These are phyloP conservation scores for Teratosphaeria nubilosa DNA, from an alignment of 2,329 filamentous ascomycete species.

Conservation along the genomic window DNA sequence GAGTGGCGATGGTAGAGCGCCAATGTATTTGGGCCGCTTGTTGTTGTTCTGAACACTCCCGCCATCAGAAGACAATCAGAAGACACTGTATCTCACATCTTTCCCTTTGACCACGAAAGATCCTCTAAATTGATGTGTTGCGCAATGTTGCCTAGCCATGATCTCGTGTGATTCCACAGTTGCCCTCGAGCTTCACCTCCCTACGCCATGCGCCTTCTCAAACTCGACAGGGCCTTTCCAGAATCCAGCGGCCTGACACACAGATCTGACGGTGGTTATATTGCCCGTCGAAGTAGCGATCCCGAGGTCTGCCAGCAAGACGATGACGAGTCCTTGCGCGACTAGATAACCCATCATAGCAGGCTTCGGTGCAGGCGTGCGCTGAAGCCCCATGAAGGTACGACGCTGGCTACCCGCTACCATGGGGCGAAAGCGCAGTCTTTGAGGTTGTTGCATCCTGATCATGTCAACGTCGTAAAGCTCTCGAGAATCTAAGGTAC, in stretches of 20 bases:
- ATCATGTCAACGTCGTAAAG: neutral
- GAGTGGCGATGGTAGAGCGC: too few relatives aligned
- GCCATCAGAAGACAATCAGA: too few relatives aligned
- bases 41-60: too few relatives aligned
- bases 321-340: slow-evolving; percentile 23
- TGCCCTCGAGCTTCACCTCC: neutral
- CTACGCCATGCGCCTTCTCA: neutral
- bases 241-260: slow-evolving; percentile 20
- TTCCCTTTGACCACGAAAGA: slow-evolving; percentile 12
- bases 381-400: slow-evolving; percentile 22
- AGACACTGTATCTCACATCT: too few relatives aligned
- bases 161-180: neutral
- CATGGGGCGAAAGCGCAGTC: neutral
- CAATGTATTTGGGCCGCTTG: too few relatives aligned
- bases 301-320: slow-evolving; percentile 21
- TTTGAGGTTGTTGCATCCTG: neutral
- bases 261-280: slow-evolving; percentile 14
- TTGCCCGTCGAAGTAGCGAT: slow-evolving; percentile 14
- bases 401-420: slow-evolving; percentile 11
- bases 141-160: neutral
- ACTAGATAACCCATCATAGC: slow-evolving; percentile 24
- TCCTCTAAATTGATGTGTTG: neutral
- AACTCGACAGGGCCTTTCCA: slow-evolving; percentile 9
- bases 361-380: slow-evolving; percentile 20
- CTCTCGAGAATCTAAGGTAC: neutral